Conservation (phyloP, 257 asterid species). For the Nicotiana sylvestris region DNA sequence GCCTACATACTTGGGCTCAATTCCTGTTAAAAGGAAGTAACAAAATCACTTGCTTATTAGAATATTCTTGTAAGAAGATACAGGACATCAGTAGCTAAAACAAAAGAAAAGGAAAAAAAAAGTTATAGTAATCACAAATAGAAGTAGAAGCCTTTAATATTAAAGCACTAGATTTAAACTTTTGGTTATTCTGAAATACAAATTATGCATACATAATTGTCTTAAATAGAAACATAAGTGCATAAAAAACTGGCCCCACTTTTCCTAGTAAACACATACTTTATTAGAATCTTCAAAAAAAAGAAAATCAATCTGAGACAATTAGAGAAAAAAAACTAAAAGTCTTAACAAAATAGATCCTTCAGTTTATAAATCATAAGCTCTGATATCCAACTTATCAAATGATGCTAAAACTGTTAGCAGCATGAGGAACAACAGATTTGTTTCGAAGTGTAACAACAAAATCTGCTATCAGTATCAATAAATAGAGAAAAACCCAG, state of each 20-base stretch:
- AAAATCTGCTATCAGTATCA: not conserved
- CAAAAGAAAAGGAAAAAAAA: not conserved
- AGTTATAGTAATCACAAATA: not conserved
- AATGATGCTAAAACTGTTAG: not conserved
- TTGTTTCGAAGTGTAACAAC: not conserved
- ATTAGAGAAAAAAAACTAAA: not conserved
- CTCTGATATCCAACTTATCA: not conserved
- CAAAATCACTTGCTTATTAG: not conserved
- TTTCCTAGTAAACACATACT: not conserved
- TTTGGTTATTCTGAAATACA: not conserved
- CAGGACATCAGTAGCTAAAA: not conserved
- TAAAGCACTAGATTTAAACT: not conserved
- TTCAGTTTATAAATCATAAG: not conserved
- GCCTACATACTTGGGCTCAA: constrained; percentile 78
- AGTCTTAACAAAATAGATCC: not conserved
- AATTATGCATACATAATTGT: not conserved
- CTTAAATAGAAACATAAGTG: constrained; percentile 3
- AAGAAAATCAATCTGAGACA: not conserved
- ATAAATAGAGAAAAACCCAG: not conserved
- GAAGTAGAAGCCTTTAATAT: not conserved
- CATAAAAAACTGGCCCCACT: not conserved
- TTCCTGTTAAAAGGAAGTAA: constrained; percentile 43
- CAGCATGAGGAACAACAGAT: not conserved
- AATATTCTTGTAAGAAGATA: constrained; percentile 1
- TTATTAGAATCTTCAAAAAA: not conserved